Evolutionary conservation across 108 stramenopile genomes (phyloP), one percentile per base, ranked within the genome.

Genomic region (Skeletonema potamos): DNA sequence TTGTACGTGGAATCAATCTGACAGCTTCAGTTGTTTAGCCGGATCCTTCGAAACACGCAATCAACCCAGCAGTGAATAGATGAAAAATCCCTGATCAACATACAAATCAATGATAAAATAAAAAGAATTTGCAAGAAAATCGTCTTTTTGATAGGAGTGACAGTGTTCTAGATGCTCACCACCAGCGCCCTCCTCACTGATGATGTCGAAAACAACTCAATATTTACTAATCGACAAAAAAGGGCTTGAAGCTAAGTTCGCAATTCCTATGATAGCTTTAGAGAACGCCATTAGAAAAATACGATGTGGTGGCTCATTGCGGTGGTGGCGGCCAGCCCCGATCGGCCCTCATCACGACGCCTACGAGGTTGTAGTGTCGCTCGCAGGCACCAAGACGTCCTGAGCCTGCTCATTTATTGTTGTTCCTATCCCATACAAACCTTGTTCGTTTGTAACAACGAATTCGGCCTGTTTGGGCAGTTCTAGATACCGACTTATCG

Each of bases 161-260:
- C 87, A 88, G 61, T 91, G 90, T 64, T 91, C 90, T 46, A 91
- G 69, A 17, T 85, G 84, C 44, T 91, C 84, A 13, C 87, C 87
- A 54, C 78, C 27, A 2, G 72, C 30, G 4, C 86, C 79, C 11
- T 88, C 48, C 44, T 85, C 85, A 15, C 12, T 54, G 13, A 88
- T 18, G 29, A 58, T 76, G 27, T 66, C 22, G 41, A 43, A 70
- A 17, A 18, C 20, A 61, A 46, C 15, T 61, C 68, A 36, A 27
- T 70, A 62, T 13, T 37, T 10, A 11, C 13, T 33, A 11, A 36
- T 64, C 4, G 28, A 22, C 46, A 72, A 57, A 20, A 66, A 43
- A 36, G 77, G 64, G n/a, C 10, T 58, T 55, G 24, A 66, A 41
- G 39, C 2, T n/a, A 41, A 3, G 3, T 4, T 41, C 39, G 10